phyloP scores from a whole-genome alignment of 1,284 basidiomycete genomes.

The Xanthoconium separans region DNA sequence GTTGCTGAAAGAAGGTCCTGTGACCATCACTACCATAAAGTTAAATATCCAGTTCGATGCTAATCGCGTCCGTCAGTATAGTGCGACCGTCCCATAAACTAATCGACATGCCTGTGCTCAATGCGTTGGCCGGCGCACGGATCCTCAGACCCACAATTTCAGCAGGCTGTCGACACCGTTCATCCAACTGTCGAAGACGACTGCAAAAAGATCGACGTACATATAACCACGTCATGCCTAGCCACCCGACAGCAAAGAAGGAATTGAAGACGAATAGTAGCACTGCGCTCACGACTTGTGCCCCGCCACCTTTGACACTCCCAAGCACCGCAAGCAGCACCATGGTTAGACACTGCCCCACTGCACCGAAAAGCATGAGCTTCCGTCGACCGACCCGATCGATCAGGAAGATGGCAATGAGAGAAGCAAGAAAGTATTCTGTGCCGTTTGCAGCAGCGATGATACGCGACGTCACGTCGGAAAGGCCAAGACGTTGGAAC shows the following conservation, averaged over 20 bases:
- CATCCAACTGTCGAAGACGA: not conserved
- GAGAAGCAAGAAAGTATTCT: conserved; percentile 41
- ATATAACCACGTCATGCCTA: conserved; percentile 67
- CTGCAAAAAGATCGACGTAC: conserved; percentile 36
- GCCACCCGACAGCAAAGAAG: conserved; percentile 33
- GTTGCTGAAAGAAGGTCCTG: conserved; percentile 61
- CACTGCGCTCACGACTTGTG: conserved; percentile 50
- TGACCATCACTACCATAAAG: conserved; percentile 67
- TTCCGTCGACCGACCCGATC: conserved; percentile 38
- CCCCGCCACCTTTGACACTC: conserved; percentile 28
- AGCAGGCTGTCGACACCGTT: conserved; percentile 44
- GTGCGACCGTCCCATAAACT: not conserved
- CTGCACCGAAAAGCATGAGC: conserved; percentile 37
- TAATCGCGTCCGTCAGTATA: conserved; percentile 1
- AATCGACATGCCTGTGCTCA: conserved; percentile 44
- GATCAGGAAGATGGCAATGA: conserved; percentile 34
- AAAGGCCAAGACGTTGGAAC: conserved; percentile 59
- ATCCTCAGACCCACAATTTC: conserved; percentile 64
- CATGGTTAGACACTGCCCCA: conserved; percentile 38
- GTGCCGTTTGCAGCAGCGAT: conserved; percentile 71
- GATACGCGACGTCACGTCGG: conserved; percentile 60
- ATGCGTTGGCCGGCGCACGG: conserved; percentile 65
- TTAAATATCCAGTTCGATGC: conserved; percentile 64
- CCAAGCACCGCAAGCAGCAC: conserved; percentile 34
- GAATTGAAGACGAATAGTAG: conserved; percentile 35